These are phyloP conservation scores for Spergularia azorica DNA, from an alignment of 179 eudicot genomes.

Conservation along the genomic window DNA sequence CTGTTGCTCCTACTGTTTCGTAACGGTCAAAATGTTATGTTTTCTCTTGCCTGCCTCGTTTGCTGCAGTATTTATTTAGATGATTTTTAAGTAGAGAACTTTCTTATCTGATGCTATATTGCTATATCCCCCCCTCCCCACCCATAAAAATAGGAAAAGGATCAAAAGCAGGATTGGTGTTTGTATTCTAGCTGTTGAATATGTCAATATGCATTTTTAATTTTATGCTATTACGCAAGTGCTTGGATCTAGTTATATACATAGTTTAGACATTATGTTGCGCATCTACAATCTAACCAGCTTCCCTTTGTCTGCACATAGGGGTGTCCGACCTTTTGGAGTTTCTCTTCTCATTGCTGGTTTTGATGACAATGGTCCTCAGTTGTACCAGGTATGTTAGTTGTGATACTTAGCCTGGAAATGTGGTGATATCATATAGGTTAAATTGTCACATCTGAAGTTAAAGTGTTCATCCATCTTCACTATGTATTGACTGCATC, in stretches of 20 bases:
- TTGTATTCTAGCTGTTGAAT: neutral
- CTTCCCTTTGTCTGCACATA: constrained; percentile 17
- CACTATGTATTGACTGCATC: neutral
- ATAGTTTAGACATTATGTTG: no score
- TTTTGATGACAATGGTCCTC: constrained; percentile 96
- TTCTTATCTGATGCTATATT: neutral
- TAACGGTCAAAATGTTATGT: no score
- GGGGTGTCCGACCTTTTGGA: constrained; percentile 98
- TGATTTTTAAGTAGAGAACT: no score
- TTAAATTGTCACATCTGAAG: neutral
- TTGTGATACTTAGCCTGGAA: neutral
- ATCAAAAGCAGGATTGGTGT: neutral
- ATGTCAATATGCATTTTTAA: neutral
- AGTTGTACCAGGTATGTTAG: constrained; percentile 75
- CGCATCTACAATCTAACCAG: neutral
- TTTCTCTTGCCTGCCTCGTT: no score
- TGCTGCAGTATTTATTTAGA: no score
- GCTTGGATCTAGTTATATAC: no score
- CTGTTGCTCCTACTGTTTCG: no score
- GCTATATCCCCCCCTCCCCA: no score
- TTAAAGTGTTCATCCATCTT: no score
- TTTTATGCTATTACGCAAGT: no score
- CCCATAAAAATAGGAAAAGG: neutral
- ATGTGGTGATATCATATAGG: neutral
- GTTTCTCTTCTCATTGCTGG: constrained; percentile 97